Percentiles rank a stretch among this genome's conserved stretches.
These are phyloP conservation scores for Ascochyta lentis DNA, from an alignment of 2,329 filamentous ascomycete genomes.

Conservation along the genomic window DNA sequence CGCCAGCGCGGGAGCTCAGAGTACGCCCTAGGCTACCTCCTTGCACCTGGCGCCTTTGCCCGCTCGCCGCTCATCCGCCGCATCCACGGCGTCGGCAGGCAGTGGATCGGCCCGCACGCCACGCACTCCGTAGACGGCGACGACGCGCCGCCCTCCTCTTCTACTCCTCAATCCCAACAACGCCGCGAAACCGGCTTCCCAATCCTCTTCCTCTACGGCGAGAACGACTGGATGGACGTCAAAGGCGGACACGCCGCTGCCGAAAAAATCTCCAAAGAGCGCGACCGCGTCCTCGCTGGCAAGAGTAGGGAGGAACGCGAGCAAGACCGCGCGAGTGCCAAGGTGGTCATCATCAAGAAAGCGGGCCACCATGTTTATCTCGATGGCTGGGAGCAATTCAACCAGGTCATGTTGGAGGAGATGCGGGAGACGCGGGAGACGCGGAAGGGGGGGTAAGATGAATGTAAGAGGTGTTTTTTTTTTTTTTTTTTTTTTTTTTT, in stretches of 20 bases:
- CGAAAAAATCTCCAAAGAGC: constrained; percentile 76
- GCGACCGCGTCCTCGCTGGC: constrained; percentile 63
- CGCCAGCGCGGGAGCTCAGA: constrained; percentile 90
- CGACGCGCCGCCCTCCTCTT: constrained; percentile 17
- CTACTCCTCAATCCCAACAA: background rate
- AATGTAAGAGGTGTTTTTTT: too few species aligned
- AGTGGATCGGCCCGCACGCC: constrained; percentile 54
- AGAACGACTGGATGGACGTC: constrained; percentile 99
- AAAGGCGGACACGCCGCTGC: constrained; percentile 81
- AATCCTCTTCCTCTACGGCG: constrained; percentile 93
- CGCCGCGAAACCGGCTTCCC: constrained; percentile 71
- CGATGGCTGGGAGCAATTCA: constrained; percentile 74
- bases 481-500: too few species aligned
- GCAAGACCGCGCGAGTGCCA: constrained; percentile 79
- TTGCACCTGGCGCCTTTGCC: constrained; percentile 92
- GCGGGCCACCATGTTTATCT: constrained; percentile 77
- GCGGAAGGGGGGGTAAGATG: background rate
- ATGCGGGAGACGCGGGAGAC: constrained; percentile 67
- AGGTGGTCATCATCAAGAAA: constrained; percentile 77
- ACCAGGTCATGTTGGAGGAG: constrained; percentile 68
- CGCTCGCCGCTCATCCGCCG: constrained; percentile 85
- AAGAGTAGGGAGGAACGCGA: constrained; percentile 72
- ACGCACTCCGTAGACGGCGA: constrained; percentile 36
- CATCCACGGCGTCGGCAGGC: constrained; percentile 86
- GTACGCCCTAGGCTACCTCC: constrained; percentile 89